Evolutionary conservation across 1,284 basidiomycete species (phyloP), one percentile per base, ranked within the genome.

Genomic region (Tranzscheliella williamsii): DNA sequence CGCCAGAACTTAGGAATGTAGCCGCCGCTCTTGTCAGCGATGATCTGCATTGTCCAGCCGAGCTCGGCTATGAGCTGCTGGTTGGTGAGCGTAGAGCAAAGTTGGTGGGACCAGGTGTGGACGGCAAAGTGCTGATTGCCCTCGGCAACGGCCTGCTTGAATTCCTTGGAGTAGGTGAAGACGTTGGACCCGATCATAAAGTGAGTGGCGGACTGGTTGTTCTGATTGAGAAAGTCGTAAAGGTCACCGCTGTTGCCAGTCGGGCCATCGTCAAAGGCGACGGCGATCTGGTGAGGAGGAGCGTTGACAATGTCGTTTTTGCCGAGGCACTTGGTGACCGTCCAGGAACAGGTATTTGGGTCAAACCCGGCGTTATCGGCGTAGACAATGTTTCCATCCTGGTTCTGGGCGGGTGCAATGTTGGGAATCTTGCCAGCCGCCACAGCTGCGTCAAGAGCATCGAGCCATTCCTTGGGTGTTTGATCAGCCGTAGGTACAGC

Each of bases 51-150:
- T 45, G 91, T 90, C 88, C 90, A 96, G 32, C 89, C 91, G 37
- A 97, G 83, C 79, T 95, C 92, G 16, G 91, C 91, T n/a, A 96
- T 90, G 52, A 96, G 85, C 81, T 95, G 82, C 73, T 85, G 86
- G 74, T 86, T 97, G 35, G 89, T 86, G 53, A 92, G 81, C 22
- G 85, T 85, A 8, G 93, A 95, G 33, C 92, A 81, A 80, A 65
- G 16, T 29, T 73, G 78, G 60, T 83, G 81, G 5, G 51, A 83
- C 83, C 87, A 83, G 24, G 82, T 83, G 76, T 70, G 60, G 49
- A 69, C 58, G 46, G 58, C 51, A 18, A 53, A 55, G 47, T 68
- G 65, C 52, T 67, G 58, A 33, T 67, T 90, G 87, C 42, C 81
- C 85, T 90, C 87, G 81, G 90, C 89, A 76, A 92, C 90, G 52